phyloP scores from a whole-genome alignment of 331 rosid species.

The Spiraea crenata region DNA sequence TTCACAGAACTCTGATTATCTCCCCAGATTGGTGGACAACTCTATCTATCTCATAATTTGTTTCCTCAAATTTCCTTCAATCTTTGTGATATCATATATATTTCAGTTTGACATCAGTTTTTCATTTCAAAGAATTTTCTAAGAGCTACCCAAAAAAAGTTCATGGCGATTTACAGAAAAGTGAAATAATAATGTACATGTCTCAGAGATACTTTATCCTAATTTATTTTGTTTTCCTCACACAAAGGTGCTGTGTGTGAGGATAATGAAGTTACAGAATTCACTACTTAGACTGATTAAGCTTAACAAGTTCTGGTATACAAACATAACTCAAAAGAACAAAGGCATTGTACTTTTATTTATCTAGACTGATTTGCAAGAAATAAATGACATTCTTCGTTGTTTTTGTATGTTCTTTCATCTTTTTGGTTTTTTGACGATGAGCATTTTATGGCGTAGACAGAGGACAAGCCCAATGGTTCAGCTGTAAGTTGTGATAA shows the following conservation, averaged over 20 bases:
- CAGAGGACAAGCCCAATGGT: constrained; percentile 23
- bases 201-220: too few relatives aligned
- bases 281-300: background rate
- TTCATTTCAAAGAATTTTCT: background rate
- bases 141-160: too few relatives aligned
- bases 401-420: background rate
- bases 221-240: too few relatives aligned
- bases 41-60: background rate
- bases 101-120: background rate
- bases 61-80: background rate
- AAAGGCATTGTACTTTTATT: background rate
- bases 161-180: too few relatives aligned
- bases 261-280: too few relatives aligned
- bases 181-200: too few relatives aligned
- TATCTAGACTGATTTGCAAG: background rate
- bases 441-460: constrained; percentile 48
- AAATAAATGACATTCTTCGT: background rate
- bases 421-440: background rate
- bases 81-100: background rate
- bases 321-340: background rate
- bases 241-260: too few relatives aligned
- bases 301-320: background rate
- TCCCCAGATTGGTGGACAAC: too few relatives aligned
- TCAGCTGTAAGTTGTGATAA: constrained; percentile 16
- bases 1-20: background rate